Conservation (phyloP, 768 basidiomycete genomes). For the Cystobasidiopsis lactophilus region DNA sequence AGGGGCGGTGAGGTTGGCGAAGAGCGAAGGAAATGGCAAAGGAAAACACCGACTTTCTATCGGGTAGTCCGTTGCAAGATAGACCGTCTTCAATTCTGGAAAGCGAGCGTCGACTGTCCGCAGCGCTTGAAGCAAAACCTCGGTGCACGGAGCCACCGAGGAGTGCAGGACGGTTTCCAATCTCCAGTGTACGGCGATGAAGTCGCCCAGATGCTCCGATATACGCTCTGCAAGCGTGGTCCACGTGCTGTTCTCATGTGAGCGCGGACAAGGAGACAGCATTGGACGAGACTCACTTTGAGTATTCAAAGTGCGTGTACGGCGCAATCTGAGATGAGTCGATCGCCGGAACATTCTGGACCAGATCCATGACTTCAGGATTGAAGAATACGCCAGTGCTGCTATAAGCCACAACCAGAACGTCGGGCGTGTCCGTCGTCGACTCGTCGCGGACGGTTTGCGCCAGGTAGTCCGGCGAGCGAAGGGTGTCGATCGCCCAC, state of each 20-base stretch:
- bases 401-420: constrained; percentile 36
- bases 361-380: constrained; percentile 4
- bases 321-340: background rate
- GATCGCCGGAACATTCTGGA: background rate
- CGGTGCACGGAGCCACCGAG: constrained; percentile 32
- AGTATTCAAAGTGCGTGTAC: constrained; percentile 27
- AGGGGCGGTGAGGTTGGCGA: too few species aligned
- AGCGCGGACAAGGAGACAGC: too few species aligned
- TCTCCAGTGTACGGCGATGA: constrained; percentile 37
- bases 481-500: too few species aligned
- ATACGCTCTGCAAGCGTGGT: constrained; percentile 28
- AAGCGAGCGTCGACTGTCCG: constrained; percentile 10
- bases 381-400: constrained; percentile 31
- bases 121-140: constrained; percentile 32
- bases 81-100: constrained; percentile 28
- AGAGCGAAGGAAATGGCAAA: too few species aligned
- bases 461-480: too few species aligned
- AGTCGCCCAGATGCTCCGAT: constrained; percentile 25
- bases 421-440: constrained; percentile 20
- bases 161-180: constrained; percentile 33
- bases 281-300: too few species aligned
- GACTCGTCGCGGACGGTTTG: too few species aligned
- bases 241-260: constrained; percentile 25
- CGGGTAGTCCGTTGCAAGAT: constrained; percentile 39
- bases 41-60: too few species aligned